Base-by-base conservation (phyloP, 78 protist species). In the Carpediemonas membranifera region DNA sequence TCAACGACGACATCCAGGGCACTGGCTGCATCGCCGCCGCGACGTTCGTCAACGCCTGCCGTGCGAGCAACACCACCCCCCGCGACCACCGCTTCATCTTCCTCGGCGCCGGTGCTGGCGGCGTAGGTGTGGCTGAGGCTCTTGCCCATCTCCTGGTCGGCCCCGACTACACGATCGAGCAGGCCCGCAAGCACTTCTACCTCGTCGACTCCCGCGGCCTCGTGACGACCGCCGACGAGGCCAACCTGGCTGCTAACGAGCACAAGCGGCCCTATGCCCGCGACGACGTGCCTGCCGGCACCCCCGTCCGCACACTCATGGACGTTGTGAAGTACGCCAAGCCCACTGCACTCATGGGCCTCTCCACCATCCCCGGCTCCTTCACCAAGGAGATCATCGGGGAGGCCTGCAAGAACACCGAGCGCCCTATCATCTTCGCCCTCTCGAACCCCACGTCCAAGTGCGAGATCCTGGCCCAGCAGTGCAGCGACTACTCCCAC, bases 391-490 rank as follows among this genome's bases (percentile, higher is more conserved):
- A 61, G 21, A 53, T 87, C 18, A 54, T 93, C 34, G 52, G 59
- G 28, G 64, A 65, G 28, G 59, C 79, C 79, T 21, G 70, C 25
- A 55, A 36, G 16, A 35, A 71, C 66, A 39, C 34, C 51, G 82
- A 74, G 50, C 66, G 76, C 25, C 98, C 98, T 16, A 76, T 91
- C 80, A 73, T 94, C 65, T 77, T 91, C 52, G 78, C 98, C 9
- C 80, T 93, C 50, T 68, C 78, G 28, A 82, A 76, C 77, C 84
- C 93, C 61, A 93, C 95, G 30, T 52, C 79, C 78, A 78, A 87
- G 34, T 78, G 92, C 59, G 98, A 93, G 73, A 78, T 88, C 79
- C 81, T 91, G 11, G 87, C 92, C 11, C 90, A 60, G 67, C 37
- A 87, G 51, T 93, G 92, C 53, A 77, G 69, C 71, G 28, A 25